A percentile compares a stretch with the other conserved stretches of the same genome.
Evolutionary conservation across 176 grass and related monocot species (phyloP).

Genomic region (Oryza glaberrima): DNA sequence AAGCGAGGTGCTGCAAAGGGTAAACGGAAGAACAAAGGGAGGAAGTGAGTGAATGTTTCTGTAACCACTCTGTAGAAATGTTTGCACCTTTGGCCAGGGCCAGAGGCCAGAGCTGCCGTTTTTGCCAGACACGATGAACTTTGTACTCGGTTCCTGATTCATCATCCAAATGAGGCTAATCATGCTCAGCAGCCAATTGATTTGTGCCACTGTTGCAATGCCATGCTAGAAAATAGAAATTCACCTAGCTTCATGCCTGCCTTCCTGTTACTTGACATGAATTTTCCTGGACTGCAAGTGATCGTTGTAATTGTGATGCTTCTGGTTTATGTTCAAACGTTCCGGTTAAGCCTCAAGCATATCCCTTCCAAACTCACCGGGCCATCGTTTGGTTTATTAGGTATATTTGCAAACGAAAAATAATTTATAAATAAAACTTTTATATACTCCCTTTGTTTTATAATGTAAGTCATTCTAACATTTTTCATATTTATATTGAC

Average conservation of each 20-base stretch:
- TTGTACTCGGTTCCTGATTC: not conserved
- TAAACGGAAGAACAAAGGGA: slow-evolving; percentile 59
- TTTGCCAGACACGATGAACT: not conserved
- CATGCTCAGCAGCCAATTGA: not conserved
- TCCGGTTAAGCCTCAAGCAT: too few species aligned
- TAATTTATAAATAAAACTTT: too few species aligned
- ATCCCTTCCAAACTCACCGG: too few species aligned
- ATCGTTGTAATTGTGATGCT: too few species aligned
- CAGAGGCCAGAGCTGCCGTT: slow-evolving; percentile 7
- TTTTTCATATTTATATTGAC: too few species aligned
- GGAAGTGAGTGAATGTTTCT: slow-evolving; percentile 50
- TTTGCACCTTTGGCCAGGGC: slow-evolving; percentile 11
- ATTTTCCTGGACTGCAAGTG: too few species aligned
- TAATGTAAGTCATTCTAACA: too few species aligned
- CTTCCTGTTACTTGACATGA: not conserved
- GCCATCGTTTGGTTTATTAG: too few species aligned
- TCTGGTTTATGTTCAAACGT: too few species aligned
- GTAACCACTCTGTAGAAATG: slow-evolving; percentile 20
- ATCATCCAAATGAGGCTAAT: not conserved
- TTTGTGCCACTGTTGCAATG: not conserved
- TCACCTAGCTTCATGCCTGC: too few species aligned
- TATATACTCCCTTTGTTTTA: too few species aligned
- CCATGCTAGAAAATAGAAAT: not conserved
- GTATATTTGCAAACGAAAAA: too few species aligned
- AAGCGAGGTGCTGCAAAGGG: slow-evolving; percentile 48